Conservation (phyloP, 2,329 filamentous ascomycete species). For the Aphanoascus verrucosus region DNA sequence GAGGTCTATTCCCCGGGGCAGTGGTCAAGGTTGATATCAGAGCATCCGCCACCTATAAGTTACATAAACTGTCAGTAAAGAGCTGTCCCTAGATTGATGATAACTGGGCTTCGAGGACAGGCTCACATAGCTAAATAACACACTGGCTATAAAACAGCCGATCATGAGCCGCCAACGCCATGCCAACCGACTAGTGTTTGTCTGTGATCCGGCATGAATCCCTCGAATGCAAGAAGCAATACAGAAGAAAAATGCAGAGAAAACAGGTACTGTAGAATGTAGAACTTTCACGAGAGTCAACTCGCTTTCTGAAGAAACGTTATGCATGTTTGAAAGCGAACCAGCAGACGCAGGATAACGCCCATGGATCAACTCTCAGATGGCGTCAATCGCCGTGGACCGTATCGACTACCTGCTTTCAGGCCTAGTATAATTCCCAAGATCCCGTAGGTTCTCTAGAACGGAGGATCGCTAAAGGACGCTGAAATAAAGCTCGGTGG, state of each 20-base stretch:
- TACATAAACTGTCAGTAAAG: neutral
- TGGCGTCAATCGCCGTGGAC: neutral
- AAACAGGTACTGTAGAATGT: conserved; percentile 33
- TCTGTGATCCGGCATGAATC: conserved; percentile 43
- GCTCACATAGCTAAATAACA: conserved; percentile 35
- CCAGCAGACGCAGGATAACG: neutral
- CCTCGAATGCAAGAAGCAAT: conserved; percentile 40
- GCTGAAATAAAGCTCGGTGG: neutral
- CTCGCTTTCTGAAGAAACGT: neutral
- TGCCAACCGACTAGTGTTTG: conserved; percentile 28
- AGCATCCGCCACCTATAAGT: conserved; percentile 16
- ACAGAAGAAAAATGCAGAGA: conserved; percentile 49
- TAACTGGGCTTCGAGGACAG: neutral
- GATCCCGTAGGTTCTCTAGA: neutral
- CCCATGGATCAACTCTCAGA: neutral
- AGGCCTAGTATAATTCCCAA: neutral
- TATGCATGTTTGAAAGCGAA: conserved; percentile 5
- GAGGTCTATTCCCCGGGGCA: conserved; percentile 2
- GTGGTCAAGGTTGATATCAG: conserved; percentile 14
- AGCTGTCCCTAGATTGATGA: neutral
- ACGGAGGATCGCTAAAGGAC: neutral
- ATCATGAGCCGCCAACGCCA: conserved; percentile 37
- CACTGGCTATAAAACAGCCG: conserved; percentile 29
- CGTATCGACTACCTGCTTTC: neutral
- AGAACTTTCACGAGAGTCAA: conserved; percentile 10